Evolutionary conservation across 306 rosid species (phyloP).

Genomic region (Cucurbita ficifolia): DNA sequence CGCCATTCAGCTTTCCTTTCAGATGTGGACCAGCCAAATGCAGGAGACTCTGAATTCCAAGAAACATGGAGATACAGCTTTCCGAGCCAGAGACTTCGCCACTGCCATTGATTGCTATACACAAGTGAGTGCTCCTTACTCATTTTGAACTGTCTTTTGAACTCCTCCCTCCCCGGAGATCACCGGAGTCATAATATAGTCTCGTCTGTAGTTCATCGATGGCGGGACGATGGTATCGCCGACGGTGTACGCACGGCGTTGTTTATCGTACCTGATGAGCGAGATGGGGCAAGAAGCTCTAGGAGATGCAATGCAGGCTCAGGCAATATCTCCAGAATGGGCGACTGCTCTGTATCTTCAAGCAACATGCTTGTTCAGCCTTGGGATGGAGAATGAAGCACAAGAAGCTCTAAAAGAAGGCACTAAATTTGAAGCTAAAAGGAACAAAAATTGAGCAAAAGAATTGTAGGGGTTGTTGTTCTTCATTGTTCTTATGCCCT

Average conservation of each 20-base stretch:
- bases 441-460: conserved; percentile 28
- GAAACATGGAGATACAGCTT: conserved; percentile 88
- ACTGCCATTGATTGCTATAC: conserved; percentile 77
- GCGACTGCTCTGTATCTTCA: conserved; percentile 82
- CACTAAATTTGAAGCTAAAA: conserved; percentile 72
- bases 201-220: conserved; percentile 55
- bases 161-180: neutral
- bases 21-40: conserved; percentile 92
- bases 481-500: neutral
- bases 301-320: conserved; percentile 97
- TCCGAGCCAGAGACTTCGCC: conserved; percentile 62
- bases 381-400: conserved; percentile 87
- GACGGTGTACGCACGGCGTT: conserved; percentile 75
- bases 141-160: neutral
- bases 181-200: neutral
- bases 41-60: conserved; percentile 82
- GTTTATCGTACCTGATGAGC: conserved; percentile 75
- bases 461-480: conserved; percentile 27
- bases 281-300: conserved; percentile 63
- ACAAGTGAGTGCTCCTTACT: conserved; percentile 36
- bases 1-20: conserved; percentile 83
- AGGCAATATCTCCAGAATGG: conserved; percentile 85
- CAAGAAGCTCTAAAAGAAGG: conserved; percentile 84
- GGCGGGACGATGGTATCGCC: conserved; percentile 97
- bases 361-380: conserved; percentile 76